These are phyloP conservation scores for Edaphochlamys debaryana DNA, from an alignment of 139 green algal species.

Conservation along the genomic window DNA sequence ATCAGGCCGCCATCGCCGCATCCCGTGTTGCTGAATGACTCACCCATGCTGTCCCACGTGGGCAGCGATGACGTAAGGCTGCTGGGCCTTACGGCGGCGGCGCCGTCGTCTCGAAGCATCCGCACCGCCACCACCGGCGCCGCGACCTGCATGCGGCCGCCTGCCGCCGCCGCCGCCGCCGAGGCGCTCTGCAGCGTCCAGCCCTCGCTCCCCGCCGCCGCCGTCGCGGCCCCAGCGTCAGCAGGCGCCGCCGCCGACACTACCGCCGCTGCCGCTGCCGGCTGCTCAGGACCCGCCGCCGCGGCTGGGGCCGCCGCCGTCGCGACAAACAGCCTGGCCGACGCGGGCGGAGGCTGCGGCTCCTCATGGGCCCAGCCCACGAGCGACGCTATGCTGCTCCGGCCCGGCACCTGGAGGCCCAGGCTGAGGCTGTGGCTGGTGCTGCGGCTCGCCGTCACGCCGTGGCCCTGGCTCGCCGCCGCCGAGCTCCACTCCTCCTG, in stretches of 20 bases:
- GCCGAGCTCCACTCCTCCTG: background rate
- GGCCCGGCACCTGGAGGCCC: background rate
- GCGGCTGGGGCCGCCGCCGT: no score
- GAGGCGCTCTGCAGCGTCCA: no score
- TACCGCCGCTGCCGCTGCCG: no score
- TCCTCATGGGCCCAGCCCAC: no score
- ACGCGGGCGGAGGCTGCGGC: background rate
- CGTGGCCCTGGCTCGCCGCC: background rate
- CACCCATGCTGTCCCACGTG: background rate
- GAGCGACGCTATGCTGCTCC: background rate
- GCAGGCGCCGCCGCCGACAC: no score
- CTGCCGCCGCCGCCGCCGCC: no score
- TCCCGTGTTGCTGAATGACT: no score
- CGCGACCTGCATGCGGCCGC: background rate
- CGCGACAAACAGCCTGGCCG: no score
- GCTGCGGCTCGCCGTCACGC: background rate
- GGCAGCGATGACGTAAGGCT: background rate
- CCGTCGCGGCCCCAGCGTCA: no score
- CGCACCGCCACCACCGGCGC: background rate
- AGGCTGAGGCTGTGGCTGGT: background rate
- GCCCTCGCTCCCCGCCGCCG: no score
- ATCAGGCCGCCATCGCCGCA: background rate
- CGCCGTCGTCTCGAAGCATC: background rate
- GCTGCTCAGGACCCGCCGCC: no score
- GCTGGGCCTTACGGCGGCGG: no score